Evolutionary conservation across 441 rosid species (phyloP), one percentile per base, ranked within the genome.

Genomic region (Gossypium trilobum): DNA sequence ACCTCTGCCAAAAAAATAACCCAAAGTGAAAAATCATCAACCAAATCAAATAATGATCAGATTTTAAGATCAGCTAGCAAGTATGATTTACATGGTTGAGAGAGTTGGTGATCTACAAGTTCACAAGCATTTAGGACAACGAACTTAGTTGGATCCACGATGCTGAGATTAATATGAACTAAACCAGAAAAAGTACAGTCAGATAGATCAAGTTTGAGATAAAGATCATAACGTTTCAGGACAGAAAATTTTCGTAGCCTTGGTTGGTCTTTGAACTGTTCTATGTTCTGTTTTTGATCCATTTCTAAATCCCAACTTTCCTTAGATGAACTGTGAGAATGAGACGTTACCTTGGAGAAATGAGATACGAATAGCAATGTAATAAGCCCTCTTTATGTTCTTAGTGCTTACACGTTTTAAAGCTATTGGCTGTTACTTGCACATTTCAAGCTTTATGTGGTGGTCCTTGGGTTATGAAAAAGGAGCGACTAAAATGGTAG

Each of bases 71-170:
- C 10, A 62, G 1, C 6, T 14, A 60, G 46, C 23, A 61, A n/a
- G 44, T 59, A 13, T 8, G 67, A 33, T 46, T 36, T 27, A 70
- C 29, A 62, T 19, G 14, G 48, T 19, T 36, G 57, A 65, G 65
- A 66, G 92, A 82, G 36, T 60, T 19, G 25, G 89, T 44, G 65
- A 83, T 56, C 48, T 8, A 17, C 67, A 74, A 94, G 89, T 14
- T 94, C 97, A 72, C 94, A 93, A 5, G 97, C 97, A 81, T 94
- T 94, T 17, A 94, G 92, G 74, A 94, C 97, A 73, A 94, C 74
- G 85, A 81, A 92, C 44, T 78, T 75, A 74, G 97, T 90, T 64
- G 52, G 72, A 1, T 82, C 73, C 60, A 88, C 86, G 59, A 94
- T 63, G 52, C 85, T 84, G 36, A 93, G 75, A 75, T 82, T 84